Evolutionary conservation across 2,329 filamentous ascomycete species (phyloP).

Genomic region (Aurifilum marmelostoma): DNA sequence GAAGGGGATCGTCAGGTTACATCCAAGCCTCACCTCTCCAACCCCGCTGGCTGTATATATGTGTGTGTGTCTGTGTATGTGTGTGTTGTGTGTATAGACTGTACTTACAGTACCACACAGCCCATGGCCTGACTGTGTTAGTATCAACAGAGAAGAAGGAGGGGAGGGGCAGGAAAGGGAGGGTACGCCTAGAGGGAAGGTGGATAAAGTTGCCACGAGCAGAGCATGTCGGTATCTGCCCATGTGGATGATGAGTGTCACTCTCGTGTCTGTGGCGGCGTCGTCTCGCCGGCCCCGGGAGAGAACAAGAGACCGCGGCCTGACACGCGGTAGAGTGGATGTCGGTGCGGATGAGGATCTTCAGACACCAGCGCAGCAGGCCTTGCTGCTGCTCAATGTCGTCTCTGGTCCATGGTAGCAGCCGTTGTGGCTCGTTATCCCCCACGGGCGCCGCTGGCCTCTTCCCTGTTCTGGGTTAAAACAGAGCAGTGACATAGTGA

Average conservation of each 20-base stretch:
- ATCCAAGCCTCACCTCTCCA: neutral
- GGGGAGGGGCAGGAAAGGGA: neutral
- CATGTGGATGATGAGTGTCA: no score
- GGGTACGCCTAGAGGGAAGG: neutral
- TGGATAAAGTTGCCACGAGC: constrained; percentile 2
- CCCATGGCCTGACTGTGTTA: neutral
- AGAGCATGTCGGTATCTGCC: constrained; percentile 7
- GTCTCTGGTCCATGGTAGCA: constrained; percentile 1
- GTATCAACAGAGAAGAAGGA: neutral
- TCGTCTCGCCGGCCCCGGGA: neutral
- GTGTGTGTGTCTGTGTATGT: neutral
- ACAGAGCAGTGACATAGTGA: neutral
- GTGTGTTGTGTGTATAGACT: neutral
- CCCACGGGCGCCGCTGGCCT: neutral
- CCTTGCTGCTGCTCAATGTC: neutral
- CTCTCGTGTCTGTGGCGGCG: neutral
- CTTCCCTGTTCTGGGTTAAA: constrained; percentile 14
- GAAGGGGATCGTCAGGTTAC: neutral
- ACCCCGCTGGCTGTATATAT: neutral
- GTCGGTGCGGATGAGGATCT: neutral
- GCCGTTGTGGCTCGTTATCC: constrained; percentile 8
- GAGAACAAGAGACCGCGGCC: neutral
- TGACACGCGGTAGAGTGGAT: neutral
- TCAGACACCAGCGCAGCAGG: neutral
- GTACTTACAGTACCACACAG: neutral